Evolutionary conservation across 768 basidiomycete species (phyloP).

Genomic region (Lactarius quietus): DNA sequence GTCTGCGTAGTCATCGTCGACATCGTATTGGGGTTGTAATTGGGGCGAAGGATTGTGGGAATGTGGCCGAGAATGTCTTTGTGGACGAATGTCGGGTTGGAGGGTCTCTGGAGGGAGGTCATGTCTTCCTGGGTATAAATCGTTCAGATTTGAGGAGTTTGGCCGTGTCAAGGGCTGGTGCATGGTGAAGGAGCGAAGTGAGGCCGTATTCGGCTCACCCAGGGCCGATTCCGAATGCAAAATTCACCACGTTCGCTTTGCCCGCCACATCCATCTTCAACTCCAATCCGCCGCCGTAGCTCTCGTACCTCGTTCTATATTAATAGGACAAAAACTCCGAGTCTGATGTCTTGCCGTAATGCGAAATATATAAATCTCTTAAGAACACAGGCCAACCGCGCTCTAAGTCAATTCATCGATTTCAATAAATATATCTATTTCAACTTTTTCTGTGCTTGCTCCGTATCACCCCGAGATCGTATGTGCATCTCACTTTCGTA

Average conservation of each 20-base stretch:
- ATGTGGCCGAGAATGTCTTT: constrained; percentile 1
- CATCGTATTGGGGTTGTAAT: constrained; percentile 12
- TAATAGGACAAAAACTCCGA: too few species aligned
- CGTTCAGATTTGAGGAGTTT: constrained; percentile 18
- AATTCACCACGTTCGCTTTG: not conserved
- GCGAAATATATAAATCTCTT: too few species aligned
- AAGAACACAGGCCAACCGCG: too few species aligned
- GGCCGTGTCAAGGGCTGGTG: constrained; percentile 16
- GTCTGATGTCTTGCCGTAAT: too few species aligned
- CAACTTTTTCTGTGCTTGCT: too few species aligned
- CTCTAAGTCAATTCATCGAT: too few species aligned
- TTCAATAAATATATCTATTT: too few species aligned
- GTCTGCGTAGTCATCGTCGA: constrained; percentile 9
- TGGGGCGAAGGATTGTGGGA: constrained; percentile 13
- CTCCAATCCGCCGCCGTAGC: too few species aligned
- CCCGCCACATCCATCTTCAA: too few species aligned
- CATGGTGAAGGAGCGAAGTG: constrained; percentile 12
- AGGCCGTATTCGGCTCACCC: not conserved
- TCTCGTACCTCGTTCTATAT: too few species aligned
- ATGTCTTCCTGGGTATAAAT: not conserved
- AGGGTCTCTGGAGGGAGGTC: constrained; percentile 1
- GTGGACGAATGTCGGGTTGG: constrained; percentile 2
- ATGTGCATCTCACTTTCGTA: too few species aligned
- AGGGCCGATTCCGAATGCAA: not conserved
- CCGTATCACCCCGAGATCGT: too few species aligned